Conservation (phyloP, 139 green algal species). For the Closterium sp. region DNA sequence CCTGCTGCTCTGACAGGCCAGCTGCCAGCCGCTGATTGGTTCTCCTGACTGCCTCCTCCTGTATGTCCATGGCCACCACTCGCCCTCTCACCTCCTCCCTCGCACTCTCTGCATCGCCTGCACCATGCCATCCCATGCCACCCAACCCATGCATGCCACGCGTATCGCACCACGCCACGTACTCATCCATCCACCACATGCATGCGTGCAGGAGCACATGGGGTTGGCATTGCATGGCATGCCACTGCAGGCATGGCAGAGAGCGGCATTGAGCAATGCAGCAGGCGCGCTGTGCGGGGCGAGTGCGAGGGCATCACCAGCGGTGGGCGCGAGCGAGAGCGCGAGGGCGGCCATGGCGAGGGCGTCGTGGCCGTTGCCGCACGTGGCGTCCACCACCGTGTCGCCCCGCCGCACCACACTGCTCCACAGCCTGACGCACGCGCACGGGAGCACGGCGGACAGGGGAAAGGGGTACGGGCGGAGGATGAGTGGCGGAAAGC, state of each 20-base stretch:
- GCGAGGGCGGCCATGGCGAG: slow-evolving; percentile 25
- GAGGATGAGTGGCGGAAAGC: not conserved
- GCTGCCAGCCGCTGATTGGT: not conserved
- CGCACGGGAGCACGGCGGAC: not conserved
- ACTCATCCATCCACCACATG: not conserved
- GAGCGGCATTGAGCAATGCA: too few species aligned
- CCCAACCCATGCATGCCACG: too few species aligned
- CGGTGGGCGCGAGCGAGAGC: not conserved
- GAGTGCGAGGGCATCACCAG: not conserved
- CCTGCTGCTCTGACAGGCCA: not conserved
- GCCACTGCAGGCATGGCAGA: too few species aligned
- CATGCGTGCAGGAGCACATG: not conserved
- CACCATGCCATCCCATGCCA: not conserved
- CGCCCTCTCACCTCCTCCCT: not conserved
- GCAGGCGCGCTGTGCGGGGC: too few species aligned
- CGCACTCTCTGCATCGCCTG: not conserved
- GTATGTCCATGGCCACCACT: slow-evolving; percentile 23
- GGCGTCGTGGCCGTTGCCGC: slow-evolving; percentile 41
- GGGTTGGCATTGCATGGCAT: not conserved
- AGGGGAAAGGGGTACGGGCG: too few species aligned
- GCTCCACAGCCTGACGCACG: slow-evolving; percentile 23
- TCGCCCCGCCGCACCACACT: slow-evolving; percentile 38
- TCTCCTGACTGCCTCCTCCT: not conserved
- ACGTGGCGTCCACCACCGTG: slow-evolving; percentile 40
- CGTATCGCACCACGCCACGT: too few species aligned